A percentile compares a stretch with the other conserved stretches of the same genome.
These are phyloP conservation scores for Apophysomyces elegans DNA, from an alignment of 371 early-diverging fungal genomes.

Conservation along the genomic window DNA sequence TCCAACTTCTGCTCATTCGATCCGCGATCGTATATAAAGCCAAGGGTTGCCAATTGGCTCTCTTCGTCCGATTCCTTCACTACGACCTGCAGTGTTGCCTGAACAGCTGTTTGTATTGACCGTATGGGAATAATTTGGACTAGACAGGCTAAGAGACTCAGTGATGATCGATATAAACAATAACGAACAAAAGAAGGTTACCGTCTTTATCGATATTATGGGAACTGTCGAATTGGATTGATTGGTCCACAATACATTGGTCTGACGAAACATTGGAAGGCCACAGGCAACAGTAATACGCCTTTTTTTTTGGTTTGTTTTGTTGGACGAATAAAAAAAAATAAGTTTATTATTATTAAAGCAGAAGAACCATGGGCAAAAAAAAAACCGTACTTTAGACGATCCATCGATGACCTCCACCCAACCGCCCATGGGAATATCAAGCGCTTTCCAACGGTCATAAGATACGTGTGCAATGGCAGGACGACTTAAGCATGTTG, in stretches of 20 bases:
- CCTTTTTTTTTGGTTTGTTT: background rate
- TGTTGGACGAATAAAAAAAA: background rate
- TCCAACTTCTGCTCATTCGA: constrained; percentile 23
- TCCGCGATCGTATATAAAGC: constrained; percentile 32
- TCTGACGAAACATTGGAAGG: constrained; percentile 27
- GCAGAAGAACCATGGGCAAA: background rate
- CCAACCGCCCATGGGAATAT: constrained; percentile 28
- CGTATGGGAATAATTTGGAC: constrained; percentile 20
- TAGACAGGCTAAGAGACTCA: background rate
- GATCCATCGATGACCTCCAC: constrained; percentile 17
- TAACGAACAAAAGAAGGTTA: constrained; percentile 4
- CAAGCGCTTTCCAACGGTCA: constrained; percentile 14
- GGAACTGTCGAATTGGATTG: constrained; percentile 10
- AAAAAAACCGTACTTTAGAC: constrained; percentile 7
- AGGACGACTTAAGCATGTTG: constrained; percentile 15
- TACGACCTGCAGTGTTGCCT: constrained; percentile 15
- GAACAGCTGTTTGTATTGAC: constrained; percentile 18
- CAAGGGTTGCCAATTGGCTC: constrained; percentile 28
- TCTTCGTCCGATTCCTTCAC: constrained; percentile 22
- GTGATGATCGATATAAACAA: constrained; percentile 1
- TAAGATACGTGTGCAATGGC: constrained; percentile 34
- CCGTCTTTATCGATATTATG: background rate
- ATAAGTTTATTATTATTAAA: background rate
- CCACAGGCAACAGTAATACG: constrained; percentile 38
- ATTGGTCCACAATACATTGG: constrained; percentile 20